A percentile compares a stretch with the other conserved stretches of the same genome.
Evolutionary conservation across 2,329 filamentous ascomycete genomes (phyloP).

Genomic region (Trichophyton equinum): DNA sequence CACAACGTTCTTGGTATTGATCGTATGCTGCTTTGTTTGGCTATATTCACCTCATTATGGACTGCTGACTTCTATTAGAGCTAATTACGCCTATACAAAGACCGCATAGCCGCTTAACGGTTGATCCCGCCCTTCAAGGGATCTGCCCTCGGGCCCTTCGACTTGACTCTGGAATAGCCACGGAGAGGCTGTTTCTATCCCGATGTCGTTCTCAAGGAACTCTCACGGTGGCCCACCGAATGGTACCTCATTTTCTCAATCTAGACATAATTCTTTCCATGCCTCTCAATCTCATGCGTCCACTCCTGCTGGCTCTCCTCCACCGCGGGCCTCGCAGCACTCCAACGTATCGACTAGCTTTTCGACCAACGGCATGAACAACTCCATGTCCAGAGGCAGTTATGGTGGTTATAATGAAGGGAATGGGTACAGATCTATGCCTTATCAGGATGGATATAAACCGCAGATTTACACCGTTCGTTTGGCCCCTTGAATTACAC

Average conservation of each 20-base stretch:
- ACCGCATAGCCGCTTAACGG: background rate
- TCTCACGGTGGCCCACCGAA: conserved; percentile 26
- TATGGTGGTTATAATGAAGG: conserved; percentile 31
- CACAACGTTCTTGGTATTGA: background rate
- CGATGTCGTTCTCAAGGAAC: conserved; percentile 31
- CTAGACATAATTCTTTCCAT: conserved; percentile 32
- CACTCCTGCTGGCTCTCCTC: conserved; percentile 35
- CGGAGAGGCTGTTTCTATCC: conserved; percentile 9
- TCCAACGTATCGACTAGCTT: conserved; percentile 30
- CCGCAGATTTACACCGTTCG: conserved; percentile 39
- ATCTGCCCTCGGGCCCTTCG: background rate
- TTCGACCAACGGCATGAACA: conserved; percentile 25
- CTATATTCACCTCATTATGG: conserved; percentile 12
- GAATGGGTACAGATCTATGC: conserved; percentile 28
- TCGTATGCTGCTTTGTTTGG: background rate
- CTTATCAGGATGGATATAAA: conserved; percentile 29
- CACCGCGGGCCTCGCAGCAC: conserved; percentile 32
- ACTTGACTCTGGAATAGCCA: conserved; percentile 22
- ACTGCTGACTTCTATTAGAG: background rate
- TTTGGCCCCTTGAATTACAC: conserved; percentile 4
- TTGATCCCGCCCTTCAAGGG: background rate
- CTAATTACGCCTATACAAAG: background rate
- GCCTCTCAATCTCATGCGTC: conserved; percentile 34
- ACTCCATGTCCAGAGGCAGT: conserved; percentile 21
- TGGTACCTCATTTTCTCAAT: conserved; percentile 29